Percentiles rank a stretch among this genome's conserved stretches.
phyloP scores from a whole-genome alignment of 2,329 filamentous ascomycete species.

The Sporothrix inflata region DNA sequence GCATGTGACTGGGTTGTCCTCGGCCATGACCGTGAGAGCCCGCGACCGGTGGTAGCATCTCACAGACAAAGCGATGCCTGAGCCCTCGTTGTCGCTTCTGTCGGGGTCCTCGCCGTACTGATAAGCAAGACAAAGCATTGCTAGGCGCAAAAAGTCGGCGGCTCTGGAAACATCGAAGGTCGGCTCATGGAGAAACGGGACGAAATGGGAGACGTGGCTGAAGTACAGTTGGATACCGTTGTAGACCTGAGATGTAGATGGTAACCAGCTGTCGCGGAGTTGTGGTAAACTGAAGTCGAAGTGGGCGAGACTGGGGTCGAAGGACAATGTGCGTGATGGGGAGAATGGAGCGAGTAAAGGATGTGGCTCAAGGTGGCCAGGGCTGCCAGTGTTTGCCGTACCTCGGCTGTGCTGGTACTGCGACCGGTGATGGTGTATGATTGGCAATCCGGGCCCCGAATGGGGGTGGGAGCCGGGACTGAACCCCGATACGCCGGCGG shows the following conservation, averaged over 20 bases:
- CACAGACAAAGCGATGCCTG: slow-evolving; percentile 39
- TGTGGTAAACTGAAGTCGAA: slow-evolving; percentile 29
- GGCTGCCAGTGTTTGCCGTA: neutral
- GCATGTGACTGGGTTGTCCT: slow-evolving; percentile 34
- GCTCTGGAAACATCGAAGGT: slow-evolving; percentile 41
- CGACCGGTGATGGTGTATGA: neutral
- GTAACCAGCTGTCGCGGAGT: slow-evolving; percentile 40
- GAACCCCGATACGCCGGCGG: neutral
- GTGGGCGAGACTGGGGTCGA: slow-evolving; percentile 12
- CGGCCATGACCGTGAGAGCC: slow-evolving; percentile 35
- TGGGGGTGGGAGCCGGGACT: neutral
- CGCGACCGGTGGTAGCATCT: slow-evolving; percentile 43
- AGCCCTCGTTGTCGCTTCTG: slow-evolving; percentile 35
- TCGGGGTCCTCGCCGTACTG: slow-evolving; percentile 47
- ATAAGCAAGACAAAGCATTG: slow-evolving; percentile 45
- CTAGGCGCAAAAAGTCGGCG: slow-evolving; percentile 39
- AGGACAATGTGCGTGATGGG: neutral
- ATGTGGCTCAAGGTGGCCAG: neutral
- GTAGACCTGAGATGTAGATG: slow-evolving; percentile 39
- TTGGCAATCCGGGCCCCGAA: neutral
- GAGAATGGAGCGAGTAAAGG: neutral
- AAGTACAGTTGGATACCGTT: slow-evolving; percentile 45
- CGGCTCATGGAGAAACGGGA: slow-evolving; percentile 45
- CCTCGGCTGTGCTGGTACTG: neutral
- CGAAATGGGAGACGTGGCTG: slow-evolving; percentile 42